Percentiles rank a stretch among this genome's conserved stretches.
phyloP scores from a whole-genome alignment of 139 green algal species.

The Microglena sp. region DNA sequence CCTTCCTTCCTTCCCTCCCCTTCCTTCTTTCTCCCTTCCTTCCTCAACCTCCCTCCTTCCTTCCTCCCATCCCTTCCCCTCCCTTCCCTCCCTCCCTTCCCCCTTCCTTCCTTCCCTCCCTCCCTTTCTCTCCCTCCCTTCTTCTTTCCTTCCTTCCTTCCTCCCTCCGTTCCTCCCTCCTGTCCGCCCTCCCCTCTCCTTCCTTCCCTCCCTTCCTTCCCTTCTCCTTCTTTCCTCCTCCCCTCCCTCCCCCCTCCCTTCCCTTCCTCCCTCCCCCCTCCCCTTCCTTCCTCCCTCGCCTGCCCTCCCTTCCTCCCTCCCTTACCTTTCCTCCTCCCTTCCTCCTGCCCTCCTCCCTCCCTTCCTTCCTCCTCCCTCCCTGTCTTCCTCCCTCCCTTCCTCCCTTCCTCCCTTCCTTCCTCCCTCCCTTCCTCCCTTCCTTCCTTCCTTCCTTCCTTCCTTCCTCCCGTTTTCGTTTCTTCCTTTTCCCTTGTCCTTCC shows the following conservation, averaged over 20 bases:
- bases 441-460: not conserved
- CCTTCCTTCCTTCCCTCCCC: not conserved
- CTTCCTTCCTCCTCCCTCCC: too few relatives aligned
- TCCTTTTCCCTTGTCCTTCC: not conserved
- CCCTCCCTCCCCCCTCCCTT: not conserved
- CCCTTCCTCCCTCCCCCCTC: not conserved
- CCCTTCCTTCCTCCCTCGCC: too few relatives aligned
- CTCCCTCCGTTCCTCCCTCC: not conserved
- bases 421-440: not conserved
- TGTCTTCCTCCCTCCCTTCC: not conserved
- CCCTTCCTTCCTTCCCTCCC: not conserved
- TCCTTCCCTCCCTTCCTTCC: not conserved
- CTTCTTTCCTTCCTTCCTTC: not conserved
- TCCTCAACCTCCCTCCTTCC: too few relatives aligned
- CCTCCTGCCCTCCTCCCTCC: too few relatives aligned
- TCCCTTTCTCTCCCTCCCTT: not conserved
- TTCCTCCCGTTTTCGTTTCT: not conserved
- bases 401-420: not conserved
- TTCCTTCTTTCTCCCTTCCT: not conserved
- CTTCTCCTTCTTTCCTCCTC: not conserved
- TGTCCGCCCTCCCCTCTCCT: not conserved
- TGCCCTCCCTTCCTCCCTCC: not conserved
- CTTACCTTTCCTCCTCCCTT: not conserved
- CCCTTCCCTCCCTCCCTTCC: not conserved
- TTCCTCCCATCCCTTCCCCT: not conserved